phyloP scores from a whole-genome alignment of 768 basidiomycete species.

The Trametopsis cervina region DNA sequence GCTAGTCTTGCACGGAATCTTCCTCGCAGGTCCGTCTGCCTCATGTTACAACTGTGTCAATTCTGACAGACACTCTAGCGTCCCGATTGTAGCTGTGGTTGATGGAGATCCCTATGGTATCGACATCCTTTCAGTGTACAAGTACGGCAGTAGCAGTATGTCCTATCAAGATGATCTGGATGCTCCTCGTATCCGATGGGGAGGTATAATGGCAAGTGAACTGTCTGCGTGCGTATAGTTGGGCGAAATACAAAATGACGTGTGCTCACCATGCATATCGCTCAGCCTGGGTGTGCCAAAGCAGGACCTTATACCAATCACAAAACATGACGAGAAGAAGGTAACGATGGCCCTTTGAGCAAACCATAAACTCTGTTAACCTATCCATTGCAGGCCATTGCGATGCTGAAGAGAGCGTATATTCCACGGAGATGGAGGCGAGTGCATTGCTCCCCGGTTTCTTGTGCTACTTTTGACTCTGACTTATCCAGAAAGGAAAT shows the following conservation, averaged over 20 bases:
- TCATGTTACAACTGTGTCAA: neutral
- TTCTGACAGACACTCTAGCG: conserved; percentile 35
- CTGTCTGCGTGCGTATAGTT: conserved; percentile 42
- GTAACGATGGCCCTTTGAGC: too few relatives aligned
- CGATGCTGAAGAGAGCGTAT: conserved; percentile 46
- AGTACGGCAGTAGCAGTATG: conserved; percentile 66
- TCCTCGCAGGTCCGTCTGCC: conserved; percentile 43
- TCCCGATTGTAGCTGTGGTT: conserved; percentile 73
- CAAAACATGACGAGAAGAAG: conserved; percentile 69
- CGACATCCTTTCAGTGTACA: conserved; percentile 87
- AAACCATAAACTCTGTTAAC: neutral
- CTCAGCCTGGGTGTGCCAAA: conserved; percentile 52
- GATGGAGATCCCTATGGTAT: conserved; percentile 92
- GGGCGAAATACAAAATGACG: neutral
- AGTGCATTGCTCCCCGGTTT: conserved; percentile 11
- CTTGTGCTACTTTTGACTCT: neutral
- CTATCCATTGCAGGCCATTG: conserved; percentile 41
- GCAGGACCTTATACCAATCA: conserved; percentile 63
- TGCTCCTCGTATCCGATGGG: conserved; percentile 66
- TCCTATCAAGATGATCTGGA: conserved; percentile 59
- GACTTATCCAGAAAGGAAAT: conserved; percentile 62
- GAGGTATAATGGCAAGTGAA: conserved; percentile 72
- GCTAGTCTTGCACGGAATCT: conserved; percentile 63
- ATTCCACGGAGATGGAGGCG: conserved; percentile 68
- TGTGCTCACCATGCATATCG: neutral